A percentile compares a stretch with the other conserved stretches of the same genome.
Conservation (phyloP, 352 stramenopile species). For the Globisporangium acanthophoron region DNA sequence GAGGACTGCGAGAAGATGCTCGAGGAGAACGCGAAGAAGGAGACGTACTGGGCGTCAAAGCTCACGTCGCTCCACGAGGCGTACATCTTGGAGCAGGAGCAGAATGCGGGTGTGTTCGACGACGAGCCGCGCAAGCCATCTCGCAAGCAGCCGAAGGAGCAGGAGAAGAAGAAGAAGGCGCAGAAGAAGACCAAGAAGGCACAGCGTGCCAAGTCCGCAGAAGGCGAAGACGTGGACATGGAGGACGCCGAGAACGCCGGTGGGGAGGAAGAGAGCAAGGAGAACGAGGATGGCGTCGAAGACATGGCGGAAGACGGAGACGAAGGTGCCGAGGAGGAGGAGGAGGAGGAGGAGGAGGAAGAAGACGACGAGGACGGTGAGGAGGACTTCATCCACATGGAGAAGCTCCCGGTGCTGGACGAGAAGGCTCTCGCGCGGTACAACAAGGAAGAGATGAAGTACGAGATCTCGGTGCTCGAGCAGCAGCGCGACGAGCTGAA, state of each 20-base stretch:
- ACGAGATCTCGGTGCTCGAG: conserved; percentile 91
- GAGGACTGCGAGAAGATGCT: conserved; percentile 92
- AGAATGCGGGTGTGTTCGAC: conserved; percentile 74
- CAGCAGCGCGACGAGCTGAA: conserved; percentile 91
- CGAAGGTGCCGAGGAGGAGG: conserved; percentile 17
- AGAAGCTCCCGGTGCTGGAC: conserved; percentile 72
- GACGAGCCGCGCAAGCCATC: conserved; percentile 26
- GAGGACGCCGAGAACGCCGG: conserved; percentile 17
- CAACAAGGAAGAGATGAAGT: conserved; percentile 91
- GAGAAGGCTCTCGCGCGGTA: conserved; percentile 79
- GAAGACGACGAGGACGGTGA: conserved; percentile 23
- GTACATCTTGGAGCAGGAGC: conserved; percentile 61
- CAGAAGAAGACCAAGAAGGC: conserved; percentile 16
- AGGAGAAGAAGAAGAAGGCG: conserved; percentile 27
- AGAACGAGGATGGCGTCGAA: conserved; percentile 14
- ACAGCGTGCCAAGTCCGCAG: conserved; percentile 21
- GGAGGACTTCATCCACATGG: conserved; percentile 24
- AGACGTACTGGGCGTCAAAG: conserved; percentile 80
- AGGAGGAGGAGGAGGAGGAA: conserved; percentile 21
- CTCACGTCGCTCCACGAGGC: conserved; percentile 56
- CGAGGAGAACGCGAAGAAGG: conserved; percentile 90
- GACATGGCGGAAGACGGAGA: conserved; percentile 9
- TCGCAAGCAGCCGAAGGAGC: conserved; percentile 28
- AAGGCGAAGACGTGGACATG: conserved; percentile 31
- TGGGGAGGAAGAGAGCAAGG: conserved; percentile 23